Conservation (phyloP, 768 basidiomycete genomes). For the Lactifluus volemus region DNA sequence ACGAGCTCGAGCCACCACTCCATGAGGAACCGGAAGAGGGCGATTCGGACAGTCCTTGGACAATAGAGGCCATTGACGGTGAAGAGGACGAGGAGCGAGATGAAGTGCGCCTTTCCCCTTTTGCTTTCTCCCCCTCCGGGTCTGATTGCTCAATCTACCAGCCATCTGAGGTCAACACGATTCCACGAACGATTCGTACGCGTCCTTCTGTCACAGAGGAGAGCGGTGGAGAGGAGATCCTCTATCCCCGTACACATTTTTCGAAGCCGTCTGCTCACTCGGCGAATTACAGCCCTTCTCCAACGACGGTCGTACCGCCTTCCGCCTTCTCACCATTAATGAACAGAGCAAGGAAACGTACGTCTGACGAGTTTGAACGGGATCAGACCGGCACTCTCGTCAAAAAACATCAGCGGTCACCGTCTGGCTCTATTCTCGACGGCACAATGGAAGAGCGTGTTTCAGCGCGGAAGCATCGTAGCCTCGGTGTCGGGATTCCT, state of each 20-base stretch:
- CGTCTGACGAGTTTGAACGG: slow-evolving; percentile 28
- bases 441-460: slow-evolving; percentile 30
- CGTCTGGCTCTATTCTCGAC: slow-evolving; percentile 28
- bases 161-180: slow-evolving; percentile 32
- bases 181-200: slow-evolving; percentile 44
- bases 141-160: slow-evolving; percentile 27
- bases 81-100: slow-evolving; percentile 57
- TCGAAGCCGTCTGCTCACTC: not conserved
- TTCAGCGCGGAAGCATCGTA: slow-evolving; percentile 17
- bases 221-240: slow-evolving; percentile 84
- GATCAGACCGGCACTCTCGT: slow-evolving; percentile 23
- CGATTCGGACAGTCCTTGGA: slow-evolving; percentile 75
- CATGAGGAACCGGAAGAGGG: slow-evolving; percentile 38
- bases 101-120: slow-evolving; percentile 38
- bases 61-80: slow-evolving; percentile 78
- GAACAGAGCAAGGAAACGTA: slow-evolving; percentile 24
- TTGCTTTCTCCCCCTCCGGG: not conserved
- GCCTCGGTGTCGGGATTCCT: slow-evolving; percentile 19
- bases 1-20: slow-evolving; percentile 23
- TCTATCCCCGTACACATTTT: slow-evolving; percentile 58
- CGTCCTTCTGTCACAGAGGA: slow-evolving; percentile 69
- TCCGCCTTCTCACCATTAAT: slow-evolving; percentile 15
- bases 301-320: slow-evolving; percentile 6
- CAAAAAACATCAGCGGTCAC: slow-evolving; percentile 13
- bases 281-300: not conserved